These are phyloP conservation scores for Yamadazyma paraphyllophila DNA, from an alignment of 805 yeast genomes.

Conservation along the genomic window DNA sequence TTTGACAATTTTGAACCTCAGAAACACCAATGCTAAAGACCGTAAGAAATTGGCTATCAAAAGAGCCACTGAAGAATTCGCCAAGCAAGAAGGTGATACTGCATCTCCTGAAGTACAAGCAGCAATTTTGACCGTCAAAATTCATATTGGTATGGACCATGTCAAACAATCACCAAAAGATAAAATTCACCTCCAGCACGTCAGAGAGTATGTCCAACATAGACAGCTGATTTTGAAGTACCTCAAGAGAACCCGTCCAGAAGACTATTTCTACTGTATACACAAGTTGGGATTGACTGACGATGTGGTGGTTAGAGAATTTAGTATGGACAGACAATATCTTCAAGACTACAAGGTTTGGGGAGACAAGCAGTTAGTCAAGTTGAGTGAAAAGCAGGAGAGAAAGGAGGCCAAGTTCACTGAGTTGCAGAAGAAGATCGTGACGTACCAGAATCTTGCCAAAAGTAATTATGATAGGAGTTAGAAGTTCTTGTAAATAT, in stretches of 20 bases:
- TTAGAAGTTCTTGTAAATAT: slow-evolving; percentile 1
- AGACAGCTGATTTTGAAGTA: slow-evolving; percentile 83
- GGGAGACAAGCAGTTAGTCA: slow-evolving; percentile 70
- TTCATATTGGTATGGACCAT: slow-evolving; percentile 75
- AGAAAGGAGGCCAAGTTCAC: slow-evolving; percentile 26
- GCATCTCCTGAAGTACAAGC: slow-evolving; percentile 97
- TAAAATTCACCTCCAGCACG: slow-evolving; percentile 60
- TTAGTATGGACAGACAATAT: slow-evolving; percentile 73
- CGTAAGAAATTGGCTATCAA: slow-evolving; percentile 54
- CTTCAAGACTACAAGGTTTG: slow-evolving; percentile 75
- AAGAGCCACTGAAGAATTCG: slow-evolving; percentile 77
- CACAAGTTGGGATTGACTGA: slow-evolving; percentile 87
- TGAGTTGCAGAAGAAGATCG: slow-evolving; percentile 41
- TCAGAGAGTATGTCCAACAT: slow-evolving; percentile 83
- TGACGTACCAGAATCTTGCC: slow-evolving; percentile 37
- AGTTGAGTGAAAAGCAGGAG: slow-evolving; percentile 36
- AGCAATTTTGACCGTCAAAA: slow-evolving; percentile 79
- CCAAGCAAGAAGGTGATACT: slow-evolving; percentile 83
- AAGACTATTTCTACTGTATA: slow-evolving; percentile 80
- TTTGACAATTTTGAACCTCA: slow-evolving; percentile 67
- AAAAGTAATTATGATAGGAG: slow-evolving; percentile 24
- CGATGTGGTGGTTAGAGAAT: slow-evolving; percentile 72
- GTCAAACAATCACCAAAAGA: slow-evolving; percentile 69
- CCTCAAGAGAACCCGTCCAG: slow-evolving; percentile 75
- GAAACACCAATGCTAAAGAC: slow-evolving; percentile 64